These are phyloP conservation scores for Cucurbita argyrosperma DNA, from an alignment of 306 rosid genomes.

Conservation along the genomic window DNA sequence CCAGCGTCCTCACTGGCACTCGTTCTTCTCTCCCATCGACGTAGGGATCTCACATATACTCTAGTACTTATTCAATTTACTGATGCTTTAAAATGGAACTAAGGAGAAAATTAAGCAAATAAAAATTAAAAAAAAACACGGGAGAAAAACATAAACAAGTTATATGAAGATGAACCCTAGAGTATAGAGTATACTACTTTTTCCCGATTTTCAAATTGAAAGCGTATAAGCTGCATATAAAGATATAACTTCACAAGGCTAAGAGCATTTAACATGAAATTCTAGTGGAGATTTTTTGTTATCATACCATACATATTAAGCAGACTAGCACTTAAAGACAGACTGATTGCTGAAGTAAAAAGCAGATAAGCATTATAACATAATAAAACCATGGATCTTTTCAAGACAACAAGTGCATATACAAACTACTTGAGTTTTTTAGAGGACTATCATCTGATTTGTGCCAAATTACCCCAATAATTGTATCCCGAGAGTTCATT, in stretches of 20 bases:
- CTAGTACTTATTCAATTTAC: neutral
- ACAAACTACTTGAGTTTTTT: neutral
- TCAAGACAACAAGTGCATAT: neutral
- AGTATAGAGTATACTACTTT: neutral
- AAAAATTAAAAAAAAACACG: neutral
- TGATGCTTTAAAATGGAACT: neutral
- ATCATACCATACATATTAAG: neutral
- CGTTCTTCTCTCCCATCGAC: too few species aligned
- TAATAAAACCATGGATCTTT: neutral
- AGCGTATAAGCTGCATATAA: neutral
- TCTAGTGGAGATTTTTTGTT: neutral
- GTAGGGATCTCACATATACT: neutral
- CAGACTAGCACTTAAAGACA: neutral
- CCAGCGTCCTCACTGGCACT: too few species aligned
- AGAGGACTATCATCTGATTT: neutral
- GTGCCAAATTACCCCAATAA: neutral
- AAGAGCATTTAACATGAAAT: neutral
- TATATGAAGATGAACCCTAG: neutral
- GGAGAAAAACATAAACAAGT: neutral
- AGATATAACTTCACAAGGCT: neutral
- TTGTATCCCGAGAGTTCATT: neutral
- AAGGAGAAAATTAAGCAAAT: conserved; percentile 1
- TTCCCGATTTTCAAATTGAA: neutral
- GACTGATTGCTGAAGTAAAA: neutral
- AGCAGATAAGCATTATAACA: neutral